These are phyloP conservation scores for Termitomyces eurrhizus DNA, from an alignment of 768 basidiomycete species.

Conservation along the genomic window DNA sequence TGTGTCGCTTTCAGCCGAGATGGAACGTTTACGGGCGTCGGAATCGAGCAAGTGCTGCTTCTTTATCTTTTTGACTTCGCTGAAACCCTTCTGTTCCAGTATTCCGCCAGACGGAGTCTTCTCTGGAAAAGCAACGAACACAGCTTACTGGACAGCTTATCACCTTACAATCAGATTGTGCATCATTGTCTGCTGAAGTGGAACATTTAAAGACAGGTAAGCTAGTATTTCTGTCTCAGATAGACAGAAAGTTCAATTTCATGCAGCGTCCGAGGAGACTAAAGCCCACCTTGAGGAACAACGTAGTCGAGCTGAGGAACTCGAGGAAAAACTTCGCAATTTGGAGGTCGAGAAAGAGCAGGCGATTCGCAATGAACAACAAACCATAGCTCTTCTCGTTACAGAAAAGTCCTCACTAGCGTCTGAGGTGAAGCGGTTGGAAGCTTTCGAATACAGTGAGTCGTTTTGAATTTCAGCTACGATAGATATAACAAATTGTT, in stretches of 20 bases:
- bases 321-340: constrained; percentile 27
- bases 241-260: background rate
- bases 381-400: constrained; percentile 75
- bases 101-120: background rate
- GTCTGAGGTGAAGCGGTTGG: constrained; percentile 54
- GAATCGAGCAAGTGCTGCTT: background rate
- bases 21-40: constrained; percentile 20
- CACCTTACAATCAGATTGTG: constrained; percentile 24
- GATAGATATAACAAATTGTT: constrained; percentile 5
- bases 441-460: constrained; percentile 59
- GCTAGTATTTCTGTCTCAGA: constrained; percentile 3
- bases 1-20: constrained; percentile 21
- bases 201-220: constrained; percentile 27
- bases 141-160: constrained; percentile 11
- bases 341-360: constrained; percentile 30
- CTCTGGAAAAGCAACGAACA: constrained; percentile 21
- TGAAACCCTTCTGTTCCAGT: background rate
- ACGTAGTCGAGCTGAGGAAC: constrained; percentile 23
- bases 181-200: constrained; percentile 24
- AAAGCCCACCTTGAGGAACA: constrained; percentile 32
- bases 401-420: constrained; percentile 63
- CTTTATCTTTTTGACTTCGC: background rate
- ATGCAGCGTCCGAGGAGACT: constrained; percentile 28
- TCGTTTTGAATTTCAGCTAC: background rate
- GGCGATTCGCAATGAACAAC: constrained; percentile 53